Percentiles rank a stretch among this genome's conserved stretches.
phyloP scores from a whole-genome alignment of 108 stramenopile species.

The Conticribra weissflogii region DNA sequence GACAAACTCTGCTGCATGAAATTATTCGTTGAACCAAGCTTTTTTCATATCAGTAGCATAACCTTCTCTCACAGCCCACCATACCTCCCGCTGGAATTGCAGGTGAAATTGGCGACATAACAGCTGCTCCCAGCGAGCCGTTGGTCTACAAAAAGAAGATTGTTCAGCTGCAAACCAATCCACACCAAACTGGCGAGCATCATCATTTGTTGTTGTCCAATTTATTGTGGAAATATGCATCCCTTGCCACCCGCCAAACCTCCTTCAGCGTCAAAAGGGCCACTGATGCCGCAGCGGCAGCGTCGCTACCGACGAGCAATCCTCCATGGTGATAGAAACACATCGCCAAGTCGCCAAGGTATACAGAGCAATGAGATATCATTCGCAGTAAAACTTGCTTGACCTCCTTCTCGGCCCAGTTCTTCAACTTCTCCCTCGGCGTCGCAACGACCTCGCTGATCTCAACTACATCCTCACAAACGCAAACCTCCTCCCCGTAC shows the following conservation, averaged over 20 bases:
- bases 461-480: slow-evolving; percentile 31
- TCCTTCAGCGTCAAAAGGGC: slow-evolving; percentile 47
- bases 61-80: slow-evolving; percentile 55
- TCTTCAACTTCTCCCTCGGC: slow-evolving; percentile 56
- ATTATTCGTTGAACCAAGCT: slow-evolving; percentile 50
- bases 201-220: too few relatives aligned
- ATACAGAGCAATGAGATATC: neutral
- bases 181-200: too few relatives aligned
- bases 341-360: slow-evolving; percentile 25
- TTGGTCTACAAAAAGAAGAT: too few relatives aligned
- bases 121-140: slow-evolving; percentile 24
- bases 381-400: slow-evolving; percentile 21
- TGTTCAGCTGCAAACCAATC: too few relatives aligned
- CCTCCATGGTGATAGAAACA: slow-evolving; percentile 47
- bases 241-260: slow-evolving; percentile 46
- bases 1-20: too few relatives aligned
- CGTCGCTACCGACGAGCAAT: slow-evolving; percentile 5
- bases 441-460: slow-evolving; percentile 60
- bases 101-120: neutral
- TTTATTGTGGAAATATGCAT: slow-evolving; percentile 44
- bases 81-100: slow-evolving; percentile 39
- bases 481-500: slow-evolving; percentile 19
- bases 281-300: slow-evolving; percentile 11
- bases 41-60: slow-evolving; percentile 41
- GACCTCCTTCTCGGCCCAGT: slow-evolving; percentile 20